These are phyloP conservation scores for Verticillium longisporum DNA, from an alignment of 2,329 filamentous ascomycete genomes.

Conservation along the genomic window DNA sequence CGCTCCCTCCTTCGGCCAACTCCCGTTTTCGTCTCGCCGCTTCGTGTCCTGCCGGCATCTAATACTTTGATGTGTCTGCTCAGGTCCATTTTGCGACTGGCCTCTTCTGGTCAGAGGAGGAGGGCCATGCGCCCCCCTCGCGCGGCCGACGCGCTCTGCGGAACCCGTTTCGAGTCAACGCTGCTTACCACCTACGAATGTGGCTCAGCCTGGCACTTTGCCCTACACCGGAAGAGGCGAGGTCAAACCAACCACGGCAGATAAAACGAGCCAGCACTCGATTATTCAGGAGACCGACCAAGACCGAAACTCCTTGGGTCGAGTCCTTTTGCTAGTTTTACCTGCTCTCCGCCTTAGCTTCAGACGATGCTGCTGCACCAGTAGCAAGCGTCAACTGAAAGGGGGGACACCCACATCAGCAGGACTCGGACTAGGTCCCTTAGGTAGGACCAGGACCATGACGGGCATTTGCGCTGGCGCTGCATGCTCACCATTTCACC, in stretches of 20 bases:
- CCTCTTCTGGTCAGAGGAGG: no score
- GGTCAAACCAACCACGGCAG: background rate
- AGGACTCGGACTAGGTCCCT: background rate
- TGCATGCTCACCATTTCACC: background rate
- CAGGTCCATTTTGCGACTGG: no score
- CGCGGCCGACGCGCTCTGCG: background rate
- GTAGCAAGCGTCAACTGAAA: background rate
- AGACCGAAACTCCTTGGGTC: background rate
- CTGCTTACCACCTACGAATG: background rate
- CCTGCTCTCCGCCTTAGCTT: no score
- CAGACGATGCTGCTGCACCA: background rate
- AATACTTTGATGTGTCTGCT: no score
- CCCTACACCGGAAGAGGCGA: background rate
- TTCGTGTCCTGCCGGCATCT: background rate
- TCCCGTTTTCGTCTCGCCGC: background rate
- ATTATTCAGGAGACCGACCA: background rate
- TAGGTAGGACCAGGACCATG: background rate
- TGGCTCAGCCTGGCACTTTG: background rate
- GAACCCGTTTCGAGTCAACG: background rate
- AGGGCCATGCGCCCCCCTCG: background rate
- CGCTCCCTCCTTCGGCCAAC: background rate
- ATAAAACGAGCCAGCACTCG: background rate
- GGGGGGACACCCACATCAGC: background rate
- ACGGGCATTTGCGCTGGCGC: background rate
- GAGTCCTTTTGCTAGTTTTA: no score